A percentile compares a stretch with the other conserved stretches of the same genome.
phyloP scores from a whole-genome alignment of 169 alveolate species.

The Perkinsus olseni region DNA sequence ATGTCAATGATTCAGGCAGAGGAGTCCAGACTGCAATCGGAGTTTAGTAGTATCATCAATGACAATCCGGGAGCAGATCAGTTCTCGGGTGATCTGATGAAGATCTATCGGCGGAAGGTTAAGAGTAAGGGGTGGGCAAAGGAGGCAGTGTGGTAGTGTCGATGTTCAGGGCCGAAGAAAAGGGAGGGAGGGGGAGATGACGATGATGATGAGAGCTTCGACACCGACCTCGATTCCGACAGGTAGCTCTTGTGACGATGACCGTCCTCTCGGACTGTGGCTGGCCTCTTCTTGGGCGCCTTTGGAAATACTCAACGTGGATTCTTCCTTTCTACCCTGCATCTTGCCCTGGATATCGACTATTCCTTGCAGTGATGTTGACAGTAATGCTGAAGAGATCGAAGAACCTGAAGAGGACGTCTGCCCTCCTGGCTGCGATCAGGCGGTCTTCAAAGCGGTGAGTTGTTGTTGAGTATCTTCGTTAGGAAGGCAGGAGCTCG shows the following conservation, averaged over 20 bases:
- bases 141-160: background rate
- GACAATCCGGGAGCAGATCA: slow-evolving; percentile 13
- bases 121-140: too few species aligned
- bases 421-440: slow-evolving; percentile 36
- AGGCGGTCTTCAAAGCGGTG: slow-evolving; percentile 23
- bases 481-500: background rate
- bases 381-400: slow-evolving; percentile 44
- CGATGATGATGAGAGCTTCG: slow-evolving; percentile 51
- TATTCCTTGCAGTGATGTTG: slow-evolving; percentile 14
- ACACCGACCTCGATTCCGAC: slow-evolving; percentile 44
- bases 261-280: too few species aligned
- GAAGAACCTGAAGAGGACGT: slow-evolving; percentile 49
- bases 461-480: background rate
- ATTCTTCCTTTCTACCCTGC: too few species aligned
- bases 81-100: slow-evolving; percentile 24
- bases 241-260: too few species aligned
- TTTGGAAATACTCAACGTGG: too few species aligned
- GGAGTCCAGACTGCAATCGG: slow-evolving; percentile 39
- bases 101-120: slow-evolving; percentile 47
- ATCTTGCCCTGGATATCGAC: background rate
- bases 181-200: slow-evolving; percentile 33
- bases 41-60: slow-evolving; percentile 41
- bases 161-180: slow-evolving; percentile 17
- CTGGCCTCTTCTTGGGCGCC: too few species aligned
- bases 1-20: slow-evolving; percentile 5